Evolutionary conservation across 352 stramenopile species (phyloP), one percentile per base, ranked within the genome.

Genomic region (Globisporangium cystogenes): DNA sequence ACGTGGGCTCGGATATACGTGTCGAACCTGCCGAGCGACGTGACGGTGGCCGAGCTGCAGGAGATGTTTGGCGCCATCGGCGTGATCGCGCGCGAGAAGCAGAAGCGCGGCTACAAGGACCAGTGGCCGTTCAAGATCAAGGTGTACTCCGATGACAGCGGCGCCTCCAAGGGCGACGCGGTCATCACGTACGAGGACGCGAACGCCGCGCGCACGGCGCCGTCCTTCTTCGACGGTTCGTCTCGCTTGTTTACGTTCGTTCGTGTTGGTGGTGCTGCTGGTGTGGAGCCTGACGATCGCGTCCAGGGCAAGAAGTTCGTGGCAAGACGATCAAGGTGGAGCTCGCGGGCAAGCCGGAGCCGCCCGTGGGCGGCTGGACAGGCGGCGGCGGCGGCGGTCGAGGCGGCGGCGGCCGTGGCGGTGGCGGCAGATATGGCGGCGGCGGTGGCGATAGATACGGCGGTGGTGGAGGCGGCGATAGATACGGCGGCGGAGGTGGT

Each of bases 51-150:
- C 45, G 85, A 95, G 62, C 59, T 95, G 48, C 82, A 91, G 51
- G 81, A 91, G 54, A 85, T 90, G 62, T 95, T 95, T 51, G 85
- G 85, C 18, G 79, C 81, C 27, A 78, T 95, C 35, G 85, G 85
- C 24, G 58, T 93, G 29, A 80, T 95, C 43, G 85, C 82, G 7
- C 65, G 81, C 12, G 82, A 93, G 64, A 93, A 93, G 64, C 85
- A 93, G 57, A 92, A 92, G 64, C 78, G 85, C 42, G 85, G 82
- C 1, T 93, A 84, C 67, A 92, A 92, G 57, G 82, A 95, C 57
- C 81, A 95, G 56, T 95, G 85, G 82, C 85, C 85, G 33, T 95
- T 85, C 64, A 95, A 95, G 72, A 93, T 95, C 65, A 95, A 91
- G 60, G 75, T 95, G 29, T 95, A 95, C 64, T 80, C 79, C 56